phyloP scores from a whole-genome alignment of 1,139 yeast genomes.

The Yamadazyma dendronema region DNA sequence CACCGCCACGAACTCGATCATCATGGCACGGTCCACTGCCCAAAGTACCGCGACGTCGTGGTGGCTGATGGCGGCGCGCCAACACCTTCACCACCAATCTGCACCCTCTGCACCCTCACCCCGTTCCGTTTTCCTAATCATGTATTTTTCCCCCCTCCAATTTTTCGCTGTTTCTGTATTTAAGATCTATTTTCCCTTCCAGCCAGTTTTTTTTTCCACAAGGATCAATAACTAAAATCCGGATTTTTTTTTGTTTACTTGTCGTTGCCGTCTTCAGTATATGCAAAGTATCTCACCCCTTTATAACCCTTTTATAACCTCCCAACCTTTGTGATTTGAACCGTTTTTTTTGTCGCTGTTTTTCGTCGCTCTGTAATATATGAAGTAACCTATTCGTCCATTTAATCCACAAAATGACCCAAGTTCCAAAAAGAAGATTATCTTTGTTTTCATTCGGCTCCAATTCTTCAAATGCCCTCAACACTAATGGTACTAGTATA shows the following conservation, averaged over 20 bases:
- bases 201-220: constrained; percentile 2
- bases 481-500: constrained; percentile 1
- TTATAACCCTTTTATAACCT: too few relatives aligned
- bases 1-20: too few relatives aligned
- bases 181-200: constrained; percentile 5
- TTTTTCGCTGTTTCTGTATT: constrained; percentile 1
- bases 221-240: background rate
- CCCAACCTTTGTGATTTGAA: background rate
- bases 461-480: constrained; percentile 2
- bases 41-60: too few relatives aligned
- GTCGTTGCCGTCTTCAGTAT: too few relatives aligned
- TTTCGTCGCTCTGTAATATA: constrained; percentile 1
- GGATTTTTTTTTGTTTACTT: background rate
- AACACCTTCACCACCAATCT: background rate
- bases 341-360: background rate
- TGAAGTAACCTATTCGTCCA: background rate
- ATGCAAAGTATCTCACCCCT: too few relatives aligned
- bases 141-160: background rate
- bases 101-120: background rate
- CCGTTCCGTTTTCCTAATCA: background rate
- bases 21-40: too few relatives aligned
- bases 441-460: constrained; percentile 22
- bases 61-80: too few relatives aligned
- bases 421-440: constrained; percentile 18
- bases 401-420: constrained; percentile 12